Conservation (phyloP, 495 filamentous ascomycete genomes). For the Tuber umbilicatum region DNA sequence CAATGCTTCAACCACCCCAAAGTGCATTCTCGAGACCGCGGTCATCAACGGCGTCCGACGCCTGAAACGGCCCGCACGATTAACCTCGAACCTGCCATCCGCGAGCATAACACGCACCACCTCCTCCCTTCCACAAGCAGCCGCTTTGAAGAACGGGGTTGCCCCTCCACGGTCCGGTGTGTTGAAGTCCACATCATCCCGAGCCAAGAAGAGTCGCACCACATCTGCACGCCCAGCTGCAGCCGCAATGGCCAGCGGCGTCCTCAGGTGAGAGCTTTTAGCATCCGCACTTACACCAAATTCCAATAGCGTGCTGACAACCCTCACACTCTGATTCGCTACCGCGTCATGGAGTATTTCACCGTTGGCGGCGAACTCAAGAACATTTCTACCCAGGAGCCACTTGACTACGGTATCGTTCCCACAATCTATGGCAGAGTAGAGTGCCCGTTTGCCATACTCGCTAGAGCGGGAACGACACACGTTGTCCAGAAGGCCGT, state of each 20-base stretch:
- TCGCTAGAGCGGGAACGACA: not conserved
- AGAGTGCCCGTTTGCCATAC: constrained; percentile 4
- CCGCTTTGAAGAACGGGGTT: not conserved
- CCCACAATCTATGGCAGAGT: not conserved
- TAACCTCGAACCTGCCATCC: not conserved
- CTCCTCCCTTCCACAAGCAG: not conserved
- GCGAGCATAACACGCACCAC: constrained; percentile 1
- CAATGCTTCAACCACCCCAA: not conserved
- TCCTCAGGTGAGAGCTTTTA: not conserved
- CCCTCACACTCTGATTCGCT: not conserved
- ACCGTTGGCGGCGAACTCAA: not conserved
- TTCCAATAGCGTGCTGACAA: not conserved
- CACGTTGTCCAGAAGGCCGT: not conserved
- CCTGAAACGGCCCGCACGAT: not conserved
- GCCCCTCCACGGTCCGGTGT: not conserved
- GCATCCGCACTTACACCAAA: not conserved
- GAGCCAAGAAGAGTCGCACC: not conserved
- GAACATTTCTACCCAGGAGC: not conserved
- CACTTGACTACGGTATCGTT: not conserved
- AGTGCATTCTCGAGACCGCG: not conserved
- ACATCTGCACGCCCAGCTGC: not conserved
- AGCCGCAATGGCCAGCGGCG: not conserved
- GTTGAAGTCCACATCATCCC: not conserved
- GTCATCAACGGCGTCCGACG: not conserved
- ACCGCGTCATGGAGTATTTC: not conserved